Evolutionary conservation across 108 stramenopile genomes (phyloP).

Genomic region (Nitzschia putrida): DNA sequence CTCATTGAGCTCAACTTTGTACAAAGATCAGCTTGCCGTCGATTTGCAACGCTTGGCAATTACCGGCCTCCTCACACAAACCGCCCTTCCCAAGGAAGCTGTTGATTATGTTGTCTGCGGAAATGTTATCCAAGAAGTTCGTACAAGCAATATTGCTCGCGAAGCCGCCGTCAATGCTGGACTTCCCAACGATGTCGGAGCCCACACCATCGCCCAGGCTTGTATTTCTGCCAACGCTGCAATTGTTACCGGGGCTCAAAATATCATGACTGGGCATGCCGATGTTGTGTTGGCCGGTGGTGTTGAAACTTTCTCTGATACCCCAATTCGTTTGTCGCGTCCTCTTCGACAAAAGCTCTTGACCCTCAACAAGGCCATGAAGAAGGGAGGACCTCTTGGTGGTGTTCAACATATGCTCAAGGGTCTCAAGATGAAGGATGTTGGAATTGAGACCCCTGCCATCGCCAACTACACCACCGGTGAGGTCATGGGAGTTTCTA

Average conservation of each 20-base stretch:
- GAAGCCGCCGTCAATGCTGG: constrained; percentile 96
- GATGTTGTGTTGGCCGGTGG: constrained; percentile 94
- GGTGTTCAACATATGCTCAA: constrained; percentile 81
- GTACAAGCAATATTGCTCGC: constrained; percentile 94
- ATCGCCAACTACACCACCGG: constrained; percentile 99
- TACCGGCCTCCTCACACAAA: constrained; percentile 91
- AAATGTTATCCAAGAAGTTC: constrained; percentile 93
- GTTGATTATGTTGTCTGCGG: constrained; percentile 95
- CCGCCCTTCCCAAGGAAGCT: constrained; percentile 82
- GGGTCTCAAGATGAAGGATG: constrained; percentile 88
- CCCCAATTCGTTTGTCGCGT: constrained; percentile 93
- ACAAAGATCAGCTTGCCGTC: constrained; percentile 93
- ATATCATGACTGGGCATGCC: constrained; percentile 91
- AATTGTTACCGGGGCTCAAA: constrained; percentile 91
- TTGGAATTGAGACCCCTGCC: constrained; percentile 94
- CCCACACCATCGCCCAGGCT: constrained; percentile 96
- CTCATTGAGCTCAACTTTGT: constrained; percentile 86
- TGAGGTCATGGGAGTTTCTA: constrained; percentile 98
- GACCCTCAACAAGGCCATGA: constrained; percentile 91
- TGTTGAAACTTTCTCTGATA: constrained; percentile 93
- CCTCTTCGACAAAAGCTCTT: constrained; percentile 91
- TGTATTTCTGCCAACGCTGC: constrained; percentile 96
- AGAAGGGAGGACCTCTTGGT: constrained; percentile 87
- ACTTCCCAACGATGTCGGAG: constrained; percentile 82
- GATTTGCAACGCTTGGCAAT: constrained; percentile 94